phyloP scores from a whole-genome alignment of 2,329 filamentous ascomycete species.

The Ophiostoma quercus region DNA sequence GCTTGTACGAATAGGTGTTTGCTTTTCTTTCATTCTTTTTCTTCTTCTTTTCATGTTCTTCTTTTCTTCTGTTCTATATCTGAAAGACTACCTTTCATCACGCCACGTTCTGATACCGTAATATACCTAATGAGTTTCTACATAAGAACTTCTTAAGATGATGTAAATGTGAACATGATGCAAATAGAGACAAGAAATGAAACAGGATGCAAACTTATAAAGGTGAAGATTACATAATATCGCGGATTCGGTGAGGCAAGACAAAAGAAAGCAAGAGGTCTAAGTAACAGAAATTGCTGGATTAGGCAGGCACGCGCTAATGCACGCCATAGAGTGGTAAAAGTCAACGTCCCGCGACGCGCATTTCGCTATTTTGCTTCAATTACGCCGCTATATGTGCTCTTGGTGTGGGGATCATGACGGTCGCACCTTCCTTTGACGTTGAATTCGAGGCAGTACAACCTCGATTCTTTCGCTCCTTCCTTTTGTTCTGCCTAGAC shows the following conservation, averaged over 20 bases:
- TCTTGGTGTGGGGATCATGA: neutral
- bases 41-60: neutral
- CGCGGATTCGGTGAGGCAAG: neutral
- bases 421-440: neutral
- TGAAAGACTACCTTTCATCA: neutral
- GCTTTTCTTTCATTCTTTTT: neutral
- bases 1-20: conserved; percentile 6
- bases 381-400: neutral
- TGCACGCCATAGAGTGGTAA: conserved; percentile 6
- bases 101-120: conserved; percentile 3
- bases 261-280: neutral
- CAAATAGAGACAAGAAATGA: neutral
- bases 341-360: neutral
- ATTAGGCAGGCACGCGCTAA: conserved; percentile 13
- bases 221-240: neutral
- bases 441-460: neutral
- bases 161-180: neutral
- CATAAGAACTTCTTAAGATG: neutral
- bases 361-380: neutral
- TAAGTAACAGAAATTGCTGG: neutral
- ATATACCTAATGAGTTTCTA: neutral
- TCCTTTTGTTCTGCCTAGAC: neutral
- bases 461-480: neutral
- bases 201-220: neutral
- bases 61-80: neutral